Evolutionary conservation across 768 basidiomycete species (phyloP), one percentile per base, ranked within the genome.

Genomic region (Suillus brevipes): DNA sequence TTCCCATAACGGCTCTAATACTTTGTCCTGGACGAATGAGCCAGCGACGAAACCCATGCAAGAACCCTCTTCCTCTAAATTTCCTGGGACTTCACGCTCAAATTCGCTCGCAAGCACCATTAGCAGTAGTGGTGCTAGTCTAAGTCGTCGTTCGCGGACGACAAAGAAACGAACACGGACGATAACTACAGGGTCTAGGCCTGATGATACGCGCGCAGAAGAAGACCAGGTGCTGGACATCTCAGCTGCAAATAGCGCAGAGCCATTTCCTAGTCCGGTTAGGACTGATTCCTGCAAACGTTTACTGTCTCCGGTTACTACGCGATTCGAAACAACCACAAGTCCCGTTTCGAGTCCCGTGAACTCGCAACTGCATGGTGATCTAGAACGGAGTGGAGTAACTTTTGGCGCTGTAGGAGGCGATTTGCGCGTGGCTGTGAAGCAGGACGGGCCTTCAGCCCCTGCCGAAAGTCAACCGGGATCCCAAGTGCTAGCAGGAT

Each of bases 141-240:
- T 89, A 56, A 72, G 81, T 40, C 84, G 87, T 67, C 83, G 85
- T 56, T 77, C 77, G 31, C 74, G 75, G 52, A 75, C 84, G 65
- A 83, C 81, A 52, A 79, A 85, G 71, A 78, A 83, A 66, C 84
- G 87, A 75, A 85, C 85, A 60, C 80, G 74, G 72, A 86, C 87
- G 28, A 75, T 84, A 62, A 84, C 82, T 72, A 76, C 55, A 63
- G 66, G 61, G 68, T 75, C 66, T 66, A 65, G 55, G 65, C 62
- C 50, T 65, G 75, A 78, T 61, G 70, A 69, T 28, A 45, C 58
- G 42, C 18, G 25, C 28, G 28, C 61, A 6, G 67, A 60, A 10
- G 66, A 65, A 49, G 71, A 73, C 43, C 64, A 67, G 49, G 72
- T 76, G 13, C 25, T 76, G 36, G 75, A 76, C 63, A 76, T 76